These are phyloP conservation scores for Biscutella laevigata DNA, from an alignment of 441 rosid genomes.

Conservation along the genomic window DNA sequence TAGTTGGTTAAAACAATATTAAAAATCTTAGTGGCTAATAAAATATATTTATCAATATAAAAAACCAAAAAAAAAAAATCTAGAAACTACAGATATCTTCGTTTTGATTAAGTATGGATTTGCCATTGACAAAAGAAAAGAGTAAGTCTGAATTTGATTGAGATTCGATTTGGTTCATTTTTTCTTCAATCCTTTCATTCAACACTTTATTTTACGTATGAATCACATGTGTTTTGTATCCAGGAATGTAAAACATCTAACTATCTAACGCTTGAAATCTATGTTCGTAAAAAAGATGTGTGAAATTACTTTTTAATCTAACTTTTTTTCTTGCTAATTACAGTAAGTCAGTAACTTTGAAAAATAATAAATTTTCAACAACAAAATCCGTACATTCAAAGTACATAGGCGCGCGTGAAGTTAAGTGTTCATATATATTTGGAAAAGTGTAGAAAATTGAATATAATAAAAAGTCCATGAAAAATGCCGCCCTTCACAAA, in stretches of 20 bases:
- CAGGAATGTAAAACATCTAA: not conserved
- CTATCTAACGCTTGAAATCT: not conserved
- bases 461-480: constrained; percentile 18
- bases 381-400: constrained; percentile 14
- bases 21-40: no score
- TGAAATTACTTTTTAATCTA: not conserved
- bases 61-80: no score
- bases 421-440: constrained; percentile 21
- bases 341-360: not conserved
- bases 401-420: constrained; percentile 17
- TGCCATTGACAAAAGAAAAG: no score
- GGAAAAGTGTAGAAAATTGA: constrained; percentile 3
- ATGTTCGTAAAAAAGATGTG: not conserved
- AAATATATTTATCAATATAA: no score
- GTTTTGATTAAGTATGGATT: no score
- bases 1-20: no score
- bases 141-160: not conserved
- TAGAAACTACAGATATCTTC: no score
- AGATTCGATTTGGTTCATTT: not conserved
- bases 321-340: not conserved
- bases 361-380: not conserved
- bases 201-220: not conserved
- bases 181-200: not conserved
- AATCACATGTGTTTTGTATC: not conserved
- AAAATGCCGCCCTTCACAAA: constrained; percentile 16